Conservation (phyloP, 2,329 filamentous ascomycete genomes). For the Sclerotinia subarctica region DNA sequence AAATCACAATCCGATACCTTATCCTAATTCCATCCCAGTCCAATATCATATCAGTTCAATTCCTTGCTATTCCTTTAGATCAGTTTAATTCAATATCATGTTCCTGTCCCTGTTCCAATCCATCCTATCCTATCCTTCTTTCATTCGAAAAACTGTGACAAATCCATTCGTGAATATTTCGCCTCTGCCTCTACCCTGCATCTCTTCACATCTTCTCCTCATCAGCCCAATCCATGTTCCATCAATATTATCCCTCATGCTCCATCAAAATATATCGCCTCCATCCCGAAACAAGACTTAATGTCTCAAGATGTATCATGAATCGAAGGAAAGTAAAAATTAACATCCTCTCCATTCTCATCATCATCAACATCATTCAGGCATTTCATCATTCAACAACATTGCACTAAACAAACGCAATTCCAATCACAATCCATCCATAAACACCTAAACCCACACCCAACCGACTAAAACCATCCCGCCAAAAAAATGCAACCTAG, state of each 20-base stretch:
- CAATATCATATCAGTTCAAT: not conserved
- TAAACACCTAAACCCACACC: not conserved
- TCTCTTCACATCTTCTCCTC: not conserved
- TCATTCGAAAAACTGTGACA: not conserved
- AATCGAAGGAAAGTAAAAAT: not conserved
- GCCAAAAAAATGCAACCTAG: not conserved
- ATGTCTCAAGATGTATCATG: not conserved
- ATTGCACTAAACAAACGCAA: constrained; percentile 5
- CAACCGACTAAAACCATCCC: not conserved
- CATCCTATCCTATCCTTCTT: not conserved
- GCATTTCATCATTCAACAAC: not conserved
- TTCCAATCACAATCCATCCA: not conserved
- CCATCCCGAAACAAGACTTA: not conserved
- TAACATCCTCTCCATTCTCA: not conserved
- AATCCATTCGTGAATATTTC: not conserved
- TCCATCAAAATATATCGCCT: not conserved
- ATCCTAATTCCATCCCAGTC: not conserved
- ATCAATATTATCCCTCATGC: not conserved
- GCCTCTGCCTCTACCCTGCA: not conserved
- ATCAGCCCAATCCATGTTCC: not conserved
- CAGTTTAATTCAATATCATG: not conserved
- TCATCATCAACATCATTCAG: constrained; percentile 2
- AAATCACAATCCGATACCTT: not conserved
- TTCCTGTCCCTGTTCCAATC: not conserved
- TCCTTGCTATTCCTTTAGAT: too few relatives aligned